phyloP scores from a whole-genome alignment of 176 grass and related monocot species.

The Hordeum vulgare region DNA sequence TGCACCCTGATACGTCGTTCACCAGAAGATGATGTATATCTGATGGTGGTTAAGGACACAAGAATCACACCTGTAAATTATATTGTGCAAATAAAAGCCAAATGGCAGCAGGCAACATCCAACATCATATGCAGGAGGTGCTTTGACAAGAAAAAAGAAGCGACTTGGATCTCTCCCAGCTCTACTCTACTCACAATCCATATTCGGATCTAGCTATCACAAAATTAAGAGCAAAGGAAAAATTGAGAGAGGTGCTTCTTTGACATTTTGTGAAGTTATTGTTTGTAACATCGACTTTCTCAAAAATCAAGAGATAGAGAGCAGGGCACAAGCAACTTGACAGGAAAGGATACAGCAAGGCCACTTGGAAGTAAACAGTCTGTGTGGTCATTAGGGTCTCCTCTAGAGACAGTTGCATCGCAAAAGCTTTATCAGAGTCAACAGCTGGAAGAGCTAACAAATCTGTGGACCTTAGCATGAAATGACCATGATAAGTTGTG shows the following conservation, averaged over 20 bases:
- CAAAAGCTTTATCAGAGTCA: conserved; percentile 96
- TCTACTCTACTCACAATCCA: neutral
- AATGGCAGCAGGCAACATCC: neutral
- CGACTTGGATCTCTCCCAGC: neutral
- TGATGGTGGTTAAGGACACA: conserved; percentile 52
- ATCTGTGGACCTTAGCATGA: conserved; percentile 96
- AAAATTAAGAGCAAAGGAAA: neutral
- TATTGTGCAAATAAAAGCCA: neutral
- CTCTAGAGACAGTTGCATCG: conserved; percentile 79
- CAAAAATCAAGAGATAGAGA: neutral
- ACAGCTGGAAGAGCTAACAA: conserved; percentile 97
- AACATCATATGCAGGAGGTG: neutral
- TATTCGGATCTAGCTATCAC: neutral
- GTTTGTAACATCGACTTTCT: neutral
- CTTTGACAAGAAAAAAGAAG: neutral
- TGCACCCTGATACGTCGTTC: conserved; percentile 96
- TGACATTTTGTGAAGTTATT: neutral
- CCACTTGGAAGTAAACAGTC: conserved; percentile 95
- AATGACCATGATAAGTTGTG: conserved; percentile 95
- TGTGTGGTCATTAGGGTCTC: conserved; percentile 86
- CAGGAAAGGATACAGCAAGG: conserved; percentile 82
- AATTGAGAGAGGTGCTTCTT: neutral
- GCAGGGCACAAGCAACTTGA: conserved; percentile 2
- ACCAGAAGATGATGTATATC: conserved; percentile 95
- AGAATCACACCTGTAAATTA: conserved; percentile 11